phyloP scores from a whole-genome alignment of 2,329 filamentous ascomycete genomes.

The Cryphonectria nitschkei region DNA sequence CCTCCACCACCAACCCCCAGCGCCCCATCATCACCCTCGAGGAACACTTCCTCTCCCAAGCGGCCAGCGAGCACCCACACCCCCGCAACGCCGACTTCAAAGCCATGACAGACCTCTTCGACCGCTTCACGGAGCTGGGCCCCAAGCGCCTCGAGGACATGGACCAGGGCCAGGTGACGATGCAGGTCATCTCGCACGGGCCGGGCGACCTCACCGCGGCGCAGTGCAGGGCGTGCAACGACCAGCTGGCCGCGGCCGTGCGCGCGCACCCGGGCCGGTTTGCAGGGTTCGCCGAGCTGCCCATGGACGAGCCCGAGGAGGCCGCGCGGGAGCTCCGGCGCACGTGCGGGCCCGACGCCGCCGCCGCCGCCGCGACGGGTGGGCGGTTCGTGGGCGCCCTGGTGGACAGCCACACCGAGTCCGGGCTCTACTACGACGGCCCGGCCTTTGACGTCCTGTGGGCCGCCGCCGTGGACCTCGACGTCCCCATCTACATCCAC shows the following conservation, averaged over 20 bases:
- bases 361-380: neutral
- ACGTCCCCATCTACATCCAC: constrained; percentile 27
- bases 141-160: constrained; percentile 34
- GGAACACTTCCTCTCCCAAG: constrained; percentile 42
- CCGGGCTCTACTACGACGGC: constrained; percentile 26
- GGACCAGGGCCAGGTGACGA: constrained; percentile 32
- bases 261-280: constrained; percentile 28
- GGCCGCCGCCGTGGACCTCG: constrained; percentile 20
- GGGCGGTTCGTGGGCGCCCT: constrained; percentile 24
- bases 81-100: constrained; percentile 32
- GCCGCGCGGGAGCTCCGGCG: constrained; percentile 46
- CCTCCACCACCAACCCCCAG: neutral
- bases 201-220: constrained; percentile 29
- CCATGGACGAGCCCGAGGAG: constrained; percentile 40
- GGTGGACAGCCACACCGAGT: constrained; percentile 26
- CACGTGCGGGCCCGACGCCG: constrained; percentile 41
- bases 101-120: constrained; percentile 31
- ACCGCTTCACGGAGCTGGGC: constrained; percentile 34
- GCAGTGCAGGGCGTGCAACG: constrained; percentile 32
- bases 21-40: constrained; percentile 45
- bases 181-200: constrained; percentile 36
- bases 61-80: constrained; percentile 27
- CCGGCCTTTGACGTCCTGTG: constrained; percentile 21
- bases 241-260: constrained; percentile 33
- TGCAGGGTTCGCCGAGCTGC: constrained; percentile 37